Evolutionary conservation across 106 monocot genomes (phyloP), one percentile per base, ranked within the genome.

Genomic region (Narthecium ossifragum): DNA sequence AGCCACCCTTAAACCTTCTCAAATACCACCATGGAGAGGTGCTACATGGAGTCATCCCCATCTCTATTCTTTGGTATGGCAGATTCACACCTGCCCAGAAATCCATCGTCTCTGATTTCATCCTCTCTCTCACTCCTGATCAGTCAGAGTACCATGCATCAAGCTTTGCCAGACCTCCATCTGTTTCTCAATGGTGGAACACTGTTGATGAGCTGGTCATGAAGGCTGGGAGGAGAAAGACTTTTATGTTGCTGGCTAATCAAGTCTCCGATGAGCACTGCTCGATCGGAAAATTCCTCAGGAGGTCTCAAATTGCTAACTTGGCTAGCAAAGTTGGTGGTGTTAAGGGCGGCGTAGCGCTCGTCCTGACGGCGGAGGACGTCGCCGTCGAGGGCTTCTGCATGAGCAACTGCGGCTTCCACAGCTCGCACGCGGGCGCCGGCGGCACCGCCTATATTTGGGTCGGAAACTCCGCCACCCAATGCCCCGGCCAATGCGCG

Each of bases 321-420:
- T 67, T 81, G 40, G 75, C 76, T 6, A 45, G 34, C 17, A 70
- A 40, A 3, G 47, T 34, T 14, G 25, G 46, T 24, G 31, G 51
- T 0, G 49, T 27, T 41, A 62, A 46, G 14, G 70, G 62, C 8
- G 64, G 73, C 15, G 33, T 88, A 21, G 48, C 55, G 27, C 38
- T 78, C 27, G 78, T 91, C 2, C 63, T 91, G 53, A 90, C 90
- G 12, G 60, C 85, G 5, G 31, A 47, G 14, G 81, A 85, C 63
- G 85, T 90, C 25, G 39, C 63, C 29, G 79, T 85, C 27, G 70
- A 73, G 22, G 82, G 85, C 10, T 91, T 91, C 78, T 85, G 85
- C 85, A 77, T 79, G 79, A 76, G 72, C 64, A 39, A 72, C 39
- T 91, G 90, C 59, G 90, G 85, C 11, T 8, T 31, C 14, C 90